Conservation (phyloP, 371 early-diverging fungal species). For the Rhizomucor miehei region DNA sequence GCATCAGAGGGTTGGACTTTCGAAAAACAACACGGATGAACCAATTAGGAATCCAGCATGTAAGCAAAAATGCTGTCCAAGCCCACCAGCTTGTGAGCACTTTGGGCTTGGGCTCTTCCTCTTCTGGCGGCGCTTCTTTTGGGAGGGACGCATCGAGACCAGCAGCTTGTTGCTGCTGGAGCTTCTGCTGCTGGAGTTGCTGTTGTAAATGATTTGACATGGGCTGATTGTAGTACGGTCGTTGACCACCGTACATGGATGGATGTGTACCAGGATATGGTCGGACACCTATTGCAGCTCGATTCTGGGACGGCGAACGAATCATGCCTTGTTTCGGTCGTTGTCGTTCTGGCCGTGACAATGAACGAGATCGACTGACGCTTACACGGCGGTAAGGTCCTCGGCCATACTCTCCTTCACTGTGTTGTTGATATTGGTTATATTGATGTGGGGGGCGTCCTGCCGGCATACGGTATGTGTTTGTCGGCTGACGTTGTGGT, state of each 20-base stretch:
- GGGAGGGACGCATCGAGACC: conserved; percentile 14
- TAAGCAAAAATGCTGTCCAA: conserved; percentile 50
- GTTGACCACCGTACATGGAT: not conserved
- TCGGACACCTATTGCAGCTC: conserved; percentile 1
- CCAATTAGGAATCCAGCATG: conserved; percentile 57
- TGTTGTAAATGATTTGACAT: conserved; percentile 45
- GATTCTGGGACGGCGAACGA: conserved; percentile 40
- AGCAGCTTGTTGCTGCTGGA: conserved; percentile 27
- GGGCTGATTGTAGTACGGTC: conserved; percentile 16
- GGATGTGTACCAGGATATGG: not conserved
- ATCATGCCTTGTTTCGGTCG: conserved; percentile 45
- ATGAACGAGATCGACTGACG: conserved; percentile 37
- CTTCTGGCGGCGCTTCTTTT: conserved; percentile 7
- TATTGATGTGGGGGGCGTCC: not conserved
- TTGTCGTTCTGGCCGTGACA: conserved; percentile 49
- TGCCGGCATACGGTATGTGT: not conserved
- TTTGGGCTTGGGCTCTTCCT: conserved; percentile 41
- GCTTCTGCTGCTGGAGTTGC: conserved; percentile 46
- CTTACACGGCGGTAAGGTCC: conserved; percentile 11
- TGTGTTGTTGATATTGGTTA: not conserved
- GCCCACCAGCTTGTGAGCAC: conserved; percentile 52
- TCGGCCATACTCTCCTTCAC: not conserved
- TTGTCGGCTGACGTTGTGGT: conserved; percentile 3
- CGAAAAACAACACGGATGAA: conserved; percentile 46
- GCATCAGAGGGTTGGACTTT: conserved; percentile 41